A percentile compares a stretch with the other conserved stretches of the same genome.
Evolutionary conservation across 2,329 filamentous ascomycete genomes (phyloP).

Genomic region (Lachnellula suecica): DNA sequence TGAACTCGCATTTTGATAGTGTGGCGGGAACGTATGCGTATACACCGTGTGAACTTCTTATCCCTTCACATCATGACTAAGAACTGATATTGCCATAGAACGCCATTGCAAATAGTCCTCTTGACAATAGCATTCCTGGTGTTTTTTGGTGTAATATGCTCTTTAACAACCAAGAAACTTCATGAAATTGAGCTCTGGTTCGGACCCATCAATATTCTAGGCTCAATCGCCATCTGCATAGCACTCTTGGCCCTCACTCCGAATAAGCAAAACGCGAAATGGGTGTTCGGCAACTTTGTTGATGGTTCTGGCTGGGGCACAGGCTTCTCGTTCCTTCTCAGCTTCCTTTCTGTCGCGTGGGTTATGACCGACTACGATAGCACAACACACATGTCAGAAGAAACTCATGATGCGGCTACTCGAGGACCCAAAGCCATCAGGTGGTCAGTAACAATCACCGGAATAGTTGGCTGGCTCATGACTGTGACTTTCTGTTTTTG

Average conservation of each 20-base stretch:
- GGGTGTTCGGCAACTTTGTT: slow-evolving; percentile 60
- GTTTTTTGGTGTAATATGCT: slow-evolving; percentile 57
- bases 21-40: slow-evolving; percentile 46
- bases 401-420: slow-evolving; percentile 62
- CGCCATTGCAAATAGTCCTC: slow-evolving; percentile 56
- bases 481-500: slow-evolving; percentile 65
- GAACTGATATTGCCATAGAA: slow-evolving; percentile 37
- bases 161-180: slow-evolving; percentile 57
- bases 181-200: slow-evolving; percentile 64
- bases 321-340: slow-evolving; percentile 60
- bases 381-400: slow-evolving; percentile 68
- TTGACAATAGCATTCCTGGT: slow-evolving; percentile 55
- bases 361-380: slow-evolving; percentile 71
- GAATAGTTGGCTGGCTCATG: slow-evolving; percentile 59
- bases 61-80: background rate
- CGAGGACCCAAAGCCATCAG: slow-evolving; percentile 59
- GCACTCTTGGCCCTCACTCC: slow-evolving; percentile 57
- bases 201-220: slow-evolving; percentile 63
- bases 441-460: slow-evolving; percentile 58
- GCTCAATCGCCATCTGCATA: slow-evolving; percentile 59
- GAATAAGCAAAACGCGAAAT: slow-evolving; percentile 55
- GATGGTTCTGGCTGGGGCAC: slow-evolving; percentile 64
- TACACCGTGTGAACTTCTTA: slow-evolving; percentile 47
- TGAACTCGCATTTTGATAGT: slow-evolving; percentile 55
- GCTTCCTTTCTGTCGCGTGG: slow-evolving; percentile 55